phyloP scores from a whole-genome alignment of 768 basidiomycete species.

The Thelephora ganbajun region DNA sequence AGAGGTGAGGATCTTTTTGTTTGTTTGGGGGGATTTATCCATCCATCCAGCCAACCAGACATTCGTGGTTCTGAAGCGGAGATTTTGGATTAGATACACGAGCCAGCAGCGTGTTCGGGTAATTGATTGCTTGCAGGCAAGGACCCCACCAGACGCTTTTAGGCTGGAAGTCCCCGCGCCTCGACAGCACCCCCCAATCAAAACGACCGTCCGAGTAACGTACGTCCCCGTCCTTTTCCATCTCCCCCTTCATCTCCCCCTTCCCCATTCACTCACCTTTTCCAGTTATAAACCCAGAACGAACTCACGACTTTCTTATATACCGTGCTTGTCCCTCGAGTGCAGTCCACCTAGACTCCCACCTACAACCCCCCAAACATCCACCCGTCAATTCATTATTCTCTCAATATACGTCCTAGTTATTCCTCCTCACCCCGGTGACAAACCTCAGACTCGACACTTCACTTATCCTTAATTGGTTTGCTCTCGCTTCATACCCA shows the following conservation, averaged over 20 bases:
- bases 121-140: slow-evolving; percentile 4
- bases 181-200: slow-evolving; percentile 72
- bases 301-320: slow-evolving; percentile 8
- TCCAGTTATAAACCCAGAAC: slow-evolving; percentile 7
- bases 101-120: slow-evolving; percentile 8
- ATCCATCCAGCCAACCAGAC: too few species aligned
- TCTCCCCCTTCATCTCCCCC: slow-evolving; percentile 29
- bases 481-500: slow-evolving; percentile 6
- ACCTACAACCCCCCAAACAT: slow-evolving; percentile 24
- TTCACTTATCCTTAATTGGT: slow-evolving; percentile 41
- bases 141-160: slow-evolving; percentile 6
- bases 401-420: slow-evolving; percentile 21
- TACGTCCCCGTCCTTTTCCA: slow-evolving; percentile 42
- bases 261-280: slow-evolving; percentile 5
- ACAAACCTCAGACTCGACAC: slow-evolving; percentile 27
- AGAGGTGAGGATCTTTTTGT: too few species aligned
- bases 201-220: slow-evolving; percentile 38
- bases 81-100: slow-evolving; percentile 10
- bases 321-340: slow-evolving; percentile 7
- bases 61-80: neutral
- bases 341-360: slow-evolving; percentile 19
- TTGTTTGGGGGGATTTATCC: too few species aligned
- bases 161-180: slow-evolving; percentile 35
- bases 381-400: slow-evolving; percentile 35
- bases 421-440: slow-evolving; percentile 29